A percentile compares a stretch with the other conserved stretches of the same genome.
Evolutionary conservation across 2,329 filamentous ascomycete genomes (phyloP).

Genomic region (Emericellopsis cladophorae): DNA sequence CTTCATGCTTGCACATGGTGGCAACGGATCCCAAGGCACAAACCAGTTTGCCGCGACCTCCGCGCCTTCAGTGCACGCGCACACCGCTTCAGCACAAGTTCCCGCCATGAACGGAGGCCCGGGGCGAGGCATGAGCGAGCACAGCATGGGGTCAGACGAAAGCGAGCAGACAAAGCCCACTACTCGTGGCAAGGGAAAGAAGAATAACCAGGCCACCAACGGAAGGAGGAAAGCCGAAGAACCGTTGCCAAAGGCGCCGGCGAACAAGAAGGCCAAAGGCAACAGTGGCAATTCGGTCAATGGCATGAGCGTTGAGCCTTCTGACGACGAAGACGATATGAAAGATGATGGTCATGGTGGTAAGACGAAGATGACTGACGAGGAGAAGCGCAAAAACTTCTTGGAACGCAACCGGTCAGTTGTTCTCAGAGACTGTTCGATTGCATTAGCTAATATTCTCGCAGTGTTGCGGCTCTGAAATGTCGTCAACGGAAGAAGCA

Average conservation of each 20-base stretch:
- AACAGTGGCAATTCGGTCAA: constrained; percentile 10
- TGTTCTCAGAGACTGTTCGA: neutral
- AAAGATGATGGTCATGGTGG: constrained; percentile 43
- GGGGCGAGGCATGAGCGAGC: constrained; percentile 51
- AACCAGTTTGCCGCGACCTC: constrained; percentile 33
- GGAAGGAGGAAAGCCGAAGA: constrained; percentile 72
- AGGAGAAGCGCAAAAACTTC: constrained; percentile 98
- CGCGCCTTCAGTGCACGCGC: constrained; percentile 35
- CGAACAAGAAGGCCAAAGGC: constrained; percentile 57
- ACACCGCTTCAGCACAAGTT: constrained; percentile 33
- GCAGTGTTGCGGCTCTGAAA: constrained; percentile 86
- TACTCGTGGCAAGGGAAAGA: constrained; percentile 58
- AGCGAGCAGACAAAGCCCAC: constrained; percentile 55
- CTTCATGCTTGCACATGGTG: constrained; percentile 69
- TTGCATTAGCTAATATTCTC: neutral
- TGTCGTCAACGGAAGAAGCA: constrained; percentile 98
- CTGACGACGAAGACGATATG: constrained; percentile 41
- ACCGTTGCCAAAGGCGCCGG: constrained; percentile 42
- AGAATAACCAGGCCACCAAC: constrained; percentile 41
- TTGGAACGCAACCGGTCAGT: constrained; percentile 86
- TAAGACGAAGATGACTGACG: constrained; percentile 84
- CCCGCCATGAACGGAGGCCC: constrained; percentile 32
- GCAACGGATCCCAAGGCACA: constrained; percentile 39
- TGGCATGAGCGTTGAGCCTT: constrained; percentile 19
- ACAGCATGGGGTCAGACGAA: constrained; percentile 60